phyloP scores from a whole-genome alignment of 176 grass and related monocot species.

The Aegilops sharonensis region DNA sequence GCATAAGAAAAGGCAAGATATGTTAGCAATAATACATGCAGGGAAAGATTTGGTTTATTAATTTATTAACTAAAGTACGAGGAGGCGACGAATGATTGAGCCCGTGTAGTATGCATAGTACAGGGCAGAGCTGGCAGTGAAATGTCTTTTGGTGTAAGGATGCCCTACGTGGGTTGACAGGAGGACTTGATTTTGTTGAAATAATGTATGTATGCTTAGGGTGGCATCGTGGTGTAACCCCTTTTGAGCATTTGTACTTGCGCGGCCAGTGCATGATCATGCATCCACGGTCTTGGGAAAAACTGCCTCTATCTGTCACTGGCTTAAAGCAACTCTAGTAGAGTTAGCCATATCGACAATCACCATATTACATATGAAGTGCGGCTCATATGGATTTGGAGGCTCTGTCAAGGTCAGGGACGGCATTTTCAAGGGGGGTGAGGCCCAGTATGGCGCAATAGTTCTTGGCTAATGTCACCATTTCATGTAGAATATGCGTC shows the following conservation, averaged over 20 bases:
- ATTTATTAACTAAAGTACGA: conserved; percentile 37
- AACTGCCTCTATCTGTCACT: too few species aligned
- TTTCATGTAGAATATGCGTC: too few species aligned
- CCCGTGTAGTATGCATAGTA: neutral
- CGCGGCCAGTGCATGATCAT: too few species aligned
- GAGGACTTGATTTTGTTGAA: neutral
- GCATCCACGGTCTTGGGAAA: too few species aligned
- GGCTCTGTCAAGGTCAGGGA: too few species aligned
- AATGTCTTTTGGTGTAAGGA: neutral
- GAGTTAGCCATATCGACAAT: too few species aligned
- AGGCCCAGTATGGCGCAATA: too few species aligned
- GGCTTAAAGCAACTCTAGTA: too few species aligned
- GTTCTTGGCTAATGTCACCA: too few species aligned
- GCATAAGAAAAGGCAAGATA: neutral
- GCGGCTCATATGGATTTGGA: too few species aligned
- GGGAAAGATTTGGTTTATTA: neutral
- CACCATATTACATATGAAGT: too few species aligned
- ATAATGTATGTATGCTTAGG: neutral
- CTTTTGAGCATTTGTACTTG: neutral
- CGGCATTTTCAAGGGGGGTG: too few species aligned
- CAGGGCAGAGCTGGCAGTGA: conserved; percentile 11
- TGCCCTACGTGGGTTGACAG: neutral
- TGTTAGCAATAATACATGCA: neutral
- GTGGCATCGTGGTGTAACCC: neutral
- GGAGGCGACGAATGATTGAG: conserved; percentile 32